Percentiles rank a stretch among this genome's conserved stretches.
Evolutionary conservation across 2,329 filamentous ascomycete genomes (phyloP).

Genomic region (Purpureocillium takamizusanense): DNA sequence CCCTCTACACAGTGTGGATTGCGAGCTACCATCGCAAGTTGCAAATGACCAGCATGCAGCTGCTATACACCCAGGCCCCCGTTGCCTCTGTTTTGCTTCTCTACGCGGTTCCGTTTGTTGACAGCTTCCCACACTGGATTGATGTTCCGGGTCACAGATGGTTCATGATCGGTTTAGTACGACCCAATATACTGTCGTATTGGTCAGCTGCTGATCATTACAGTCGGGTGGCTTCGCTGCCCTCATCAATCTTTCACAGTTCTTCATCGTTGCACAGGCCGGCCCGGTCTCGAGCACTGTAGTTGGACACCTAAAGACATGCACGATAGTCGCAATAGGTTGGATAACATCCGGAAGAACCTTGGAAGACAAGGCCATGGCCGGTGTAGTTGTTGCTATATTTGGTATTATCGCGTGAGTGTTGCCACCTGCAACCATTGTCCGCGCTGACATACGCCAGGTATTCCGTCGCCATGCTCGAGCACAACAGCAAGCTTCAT

Average conservation of each 20-base stretch:
- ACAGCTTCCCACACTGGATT: conserved; percentile 50
- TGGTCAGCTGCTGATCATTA: conserved; percentile 1
- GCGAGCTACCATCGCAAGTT: conserved; percentile 56
- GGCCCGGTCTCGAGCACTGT: conserved; percentile 58
- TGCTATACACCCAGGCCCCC: conserved; percentile 60
- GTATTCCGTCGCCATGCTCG: conserved; percentile 39
- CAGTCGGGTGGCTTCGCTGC: conserved; percentile 55
- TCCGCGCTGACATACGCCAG: conserved; percentile 16
- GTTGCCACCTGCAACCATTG: conserved; percentile 26
- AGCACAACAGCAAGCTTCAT: conserved; percentile 13
- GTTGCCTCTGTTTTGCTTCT: conserved; percentile 53
- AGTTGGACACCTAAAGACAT: conserved; percentile 58
- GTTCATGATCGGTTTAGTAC: conserved; percentile 50
- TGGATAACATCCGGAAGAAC: conserved; percentile 49
- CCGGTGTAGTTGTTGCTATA: conserved; percentile 47
- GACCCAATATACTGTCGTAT: conserved; percentile 7
- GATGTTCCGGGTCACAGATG: conserved; percentile 42
- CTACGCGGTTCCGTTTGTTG: conserved; percentile 57
- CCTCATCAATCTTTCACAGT: conserved; percentile 56
- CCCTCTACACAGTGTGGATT: conserved; percentile 62
- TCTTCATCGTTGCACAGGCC: conserved; percentile 53
- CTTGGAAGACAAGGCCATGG: conserved; percentile 43
- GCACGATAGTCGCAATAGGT: conserved; percentile 54
- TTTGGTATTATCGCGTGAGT: conserved; percentile 49
- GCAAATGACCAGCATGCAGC: conserved; percentile 58